A percentile compares a stretch with the other conserved stretches of the same genome.
Evolutionary conservation across 2,329 filamentous ascomycete genomes (phyloP).

Genomic region (Penicillium sp.): DNA sequence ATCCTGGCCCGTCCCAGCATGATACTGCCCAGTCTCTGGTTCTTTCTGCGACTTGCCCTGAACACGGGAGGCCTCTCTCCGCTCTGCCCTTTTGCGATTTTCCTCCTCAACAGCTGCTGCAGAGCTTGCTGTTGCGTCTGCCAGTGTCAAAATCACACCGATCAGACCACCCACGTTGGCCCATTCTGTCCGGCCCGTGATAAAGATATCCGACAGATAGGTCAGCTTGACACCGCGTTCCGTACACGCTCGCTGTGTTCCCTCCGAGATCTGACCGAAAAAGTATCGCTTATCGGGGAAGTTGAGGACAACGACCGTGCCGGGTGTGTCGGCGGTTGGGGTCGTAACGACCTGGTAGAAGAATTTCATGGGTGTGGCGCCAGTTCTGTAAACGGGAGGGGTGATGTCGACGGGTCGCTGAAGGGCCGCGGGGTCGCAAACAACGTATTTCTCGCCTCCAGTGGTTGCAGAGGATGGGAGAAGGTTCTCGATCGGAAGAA

Average conservation of each 20-base stretch:
- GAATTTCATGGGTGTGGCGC: conserved; percentile 61
- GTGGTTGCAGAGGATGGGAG: not conserved
- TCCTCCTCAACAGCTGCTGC: conserved; percentile 48
- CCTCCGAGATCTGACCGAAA: conserved; percentile 79
- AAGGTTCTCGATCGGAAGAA: conserved; percentile 8
- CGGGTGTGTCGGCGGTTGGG: conserved; percentile 84
- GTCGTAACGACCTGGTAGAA: conserved; percentile 73
- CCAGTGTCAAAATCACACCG: conserved; percentile 80
- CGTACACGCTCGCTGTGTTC: conserved; percentile 73
- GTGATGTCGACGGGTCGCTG: conserved; percentile 15
- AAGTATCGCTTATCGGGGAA: conserved; percentile 81
- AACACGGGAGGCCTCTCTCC: not conserved
- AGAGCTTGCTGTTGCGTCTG: conserved; percentile 57
- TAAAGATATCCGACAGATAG: conserved; percentile 73
- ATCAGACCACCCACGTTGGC: conserved; percentile 74
- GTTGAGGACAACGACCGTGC: conserved; percentile 72
- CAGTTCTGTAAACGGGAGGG: not conserved
- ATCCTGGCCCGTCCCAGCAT: conserved; percentile 21
- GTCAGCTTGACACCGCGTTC: conserved; percentile 65
- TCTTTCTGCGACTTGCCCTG: conserved; percentile 1
- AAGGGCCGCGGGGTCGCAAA: conserved; percentile 21
- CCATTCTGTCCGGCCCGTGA: conserved; percentile 78
- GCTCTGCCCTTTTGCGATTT: conserved; percentile 38
- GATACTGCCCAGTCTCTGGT: conserved; percentile 1
- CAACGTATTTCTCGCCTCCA: conserved; percentile 17